A percentile compares a stretch with the other conserved stretches of the same genome.
These are phyloP conservation scores for Paecilomyces fulvus DNA, from an alignment of 2,329 filamentous ascomycete genomes.

Conservation along the genomic window DNA sequence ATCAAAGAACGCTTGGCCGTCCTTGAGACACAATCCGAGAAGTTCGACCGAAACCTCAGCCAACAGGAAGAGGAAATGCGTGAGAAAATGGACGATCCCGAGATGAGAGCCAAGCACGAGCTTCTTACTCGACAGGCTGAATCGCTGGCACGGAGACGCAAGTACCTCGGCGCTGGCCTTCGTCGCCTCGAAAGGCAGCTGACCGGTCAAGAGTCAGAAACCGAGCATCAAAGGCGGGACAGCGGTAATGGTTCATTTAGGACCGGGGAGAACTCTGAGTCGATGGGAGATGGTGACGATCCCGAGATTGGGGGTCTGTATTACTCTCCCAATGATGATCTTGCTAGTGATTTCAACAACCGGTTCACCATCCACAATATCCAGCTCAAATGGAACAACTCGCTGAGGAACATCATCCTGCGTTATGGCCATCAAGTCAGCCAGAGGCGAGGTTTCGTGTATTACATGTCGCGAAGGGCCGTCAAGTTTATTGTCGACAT, in stretches of 20 bases:
- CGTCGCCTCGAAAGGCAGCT: conserved; percentile 47
- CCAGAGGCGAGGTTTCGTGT: conserved; percentile 90
- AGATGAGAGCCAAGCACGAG: conserved; percentile 37
- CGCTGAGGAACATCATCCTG: conserved; percentile 87
- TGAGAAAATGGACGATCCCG: conserved; percentile 44
- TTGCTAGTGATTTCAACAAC: conserved; percentile 93
- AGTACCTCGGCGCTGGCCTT: conserved; percentile 52
- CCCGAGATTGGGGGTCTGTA: conserved; percentile 50
- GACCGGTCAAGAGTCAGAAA: conserved; percentile 34
- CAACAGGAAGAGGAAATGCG: conserved; percentile 59
- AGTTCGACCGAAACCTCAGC: conserved; percentile 63
- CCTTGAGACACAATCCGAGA: conserved; percentile 66
- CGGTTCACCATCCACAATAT: conserved; percentile 97
- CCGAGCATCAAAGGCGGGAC: conserved; percentile 29
- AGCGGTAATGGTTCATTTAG: conserved; percentile 18
- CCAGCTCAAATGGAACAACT: conserved; percentile 97
- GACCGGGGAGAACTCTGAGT: conserved; percentile 26
- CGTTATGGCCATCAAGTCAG: conserved; percentile 97
- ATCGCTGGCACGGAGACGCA: conserved; percentile 49
- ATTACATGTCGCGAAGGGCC: conserved; percentile 90
- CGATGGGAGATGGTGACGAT: conserved; percentile 48
- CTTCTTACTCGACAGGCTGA: conserved; percentile 48
- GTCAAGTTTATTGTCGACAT: conserved; percentile 98
- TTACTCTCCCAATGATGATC: conserved; percentile 65
- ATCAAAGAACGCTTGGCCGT: conserved; percentile 73